Base-by-base conservation (phyloP, 2,329 filamentous ascomycete genomes). In the Monosporascus sp. region DNA sequence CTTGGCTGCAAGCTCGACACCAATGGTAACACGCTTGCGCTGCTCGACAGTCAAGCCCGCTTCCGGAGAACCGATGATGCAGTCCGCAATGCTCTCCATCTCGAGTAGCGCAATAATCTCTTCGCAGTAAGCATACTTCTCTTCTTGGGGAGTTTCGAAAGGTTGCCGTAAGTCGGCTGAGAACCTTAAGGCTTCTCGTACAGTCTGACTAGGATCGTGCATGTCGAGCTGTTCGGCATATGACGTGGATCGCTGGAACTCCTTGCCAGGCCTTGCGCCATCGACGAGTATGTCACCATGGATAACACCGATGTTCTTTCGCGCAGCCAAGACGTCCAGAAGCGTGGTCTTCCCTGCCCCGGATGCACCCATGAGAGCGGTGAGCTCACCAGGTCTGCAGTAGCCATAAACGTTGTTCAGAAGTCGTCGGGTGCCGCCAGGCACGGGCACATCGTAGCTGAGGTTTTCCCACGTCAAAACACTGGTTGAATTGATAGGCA, bases 291-390 rank as follows among this genome's bases (percentile, higher is more conserved):
- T 76, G 41, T 82, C 78, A 40, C 81, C 81, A 0, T 66, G 61
- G 40, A 85, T 80, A 2, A 84, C 79, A 59, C 82, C 82, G 52
- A 85, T 82, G 59, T 81, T 84, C 71, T 84, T 84, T 38, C 82
- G 73, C 1, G 76, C 68, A 0, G 81, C 81, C 37, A 95, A 74
- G 1, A 93, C 88, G 63, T 96, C 89, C 3, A 96, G 75, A 0
- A 95, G 74, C 0, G 91, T 95, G 0, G 90, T 94, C 73, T 96
- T 96, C 48, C 91, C 91, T 5, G 90, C 91, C n/a, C 88, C 88
- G 5, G 87, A 91, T 7, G 86, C 85, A 40, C 89, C 89, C 87
- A 94, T 91, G 2, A 94, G 74, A 2, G 89, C 88, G 3, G 88
- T 92, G 9, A 93, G 77, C 61, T 87, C 82, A 37, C 89, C 89